Evolutionary conservation across 2,329 filamentous ascomycete species (phyloP).

Genomic region (Fusarium staphyleae): DNA sequence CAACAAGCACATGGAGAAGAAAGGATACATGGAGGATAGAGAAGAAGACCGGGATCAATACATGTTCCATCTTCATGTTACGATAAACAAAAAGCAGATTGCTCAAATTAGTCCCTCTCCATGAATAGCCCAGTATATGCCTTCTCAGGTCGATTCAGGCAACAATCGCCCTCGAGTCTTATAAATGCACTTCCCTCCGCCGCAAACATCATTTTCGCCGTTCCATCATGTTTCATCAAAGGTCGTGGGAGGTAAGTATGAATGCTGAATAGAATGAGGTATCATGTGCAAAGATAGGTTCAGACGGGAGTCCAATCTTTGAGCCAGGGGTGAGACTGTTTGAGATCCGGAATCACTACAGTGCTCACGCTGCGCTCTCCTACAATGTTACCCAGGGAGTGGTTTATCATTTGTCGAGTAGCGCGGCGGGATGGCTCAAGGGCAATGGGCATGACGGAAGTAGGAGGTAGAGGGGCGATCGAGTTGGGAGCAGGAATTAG

Average conservation of each 20-base stretch:
- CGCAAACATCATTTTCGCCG: constrained; percentile 15
- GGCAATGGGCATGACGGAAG: constrained; percentile 12
- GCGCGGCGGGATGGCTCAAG: constrained; percentile 34
- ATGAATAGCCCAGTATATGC: neutral
- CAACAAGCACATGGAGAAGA: neutral
- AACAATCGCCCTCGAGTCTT: constrained; percentile 1
- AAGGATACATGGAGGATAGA: neutral
- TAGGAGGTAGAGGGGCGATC: constrained; percentile 22
- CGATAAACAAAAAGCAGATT: neutral
- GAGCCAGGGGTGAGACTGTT: constrained; percentile 36
- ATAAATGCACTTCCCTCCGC: constrained; percentile 6
- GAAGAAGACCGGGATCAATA: neutral
- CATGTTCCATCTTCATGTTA: neutral
- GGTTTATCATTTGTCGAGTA: constrained; percentile 38
- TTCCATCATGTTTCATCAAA: constrained; percentile 25
- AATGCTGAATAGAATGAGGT: constrained; percentile 7
- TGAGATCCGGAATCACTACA: constrained; percentile 32
- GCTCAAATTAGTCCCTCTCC: neutral
- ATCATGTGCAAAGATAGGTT: constrained; percentile 3
- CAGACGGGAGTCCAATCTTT: constrained; percentile 34
- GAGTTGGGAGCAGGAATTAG: constrained; percentile 21
- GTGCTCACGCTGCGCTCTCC: constrained; percentile 39
- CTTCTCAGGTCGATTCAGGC: neutral
- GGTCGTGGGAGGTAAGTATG: constrained; percentile 1
- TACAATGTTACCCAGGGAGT: constrained; percentile 38